A percentile compares a stretch with the other conserved stretches of the same genome.
phyloP scores from a whole-genome alignment of 176 grass and related monocot species.

The Thinopyrum elongatum region DNA sequence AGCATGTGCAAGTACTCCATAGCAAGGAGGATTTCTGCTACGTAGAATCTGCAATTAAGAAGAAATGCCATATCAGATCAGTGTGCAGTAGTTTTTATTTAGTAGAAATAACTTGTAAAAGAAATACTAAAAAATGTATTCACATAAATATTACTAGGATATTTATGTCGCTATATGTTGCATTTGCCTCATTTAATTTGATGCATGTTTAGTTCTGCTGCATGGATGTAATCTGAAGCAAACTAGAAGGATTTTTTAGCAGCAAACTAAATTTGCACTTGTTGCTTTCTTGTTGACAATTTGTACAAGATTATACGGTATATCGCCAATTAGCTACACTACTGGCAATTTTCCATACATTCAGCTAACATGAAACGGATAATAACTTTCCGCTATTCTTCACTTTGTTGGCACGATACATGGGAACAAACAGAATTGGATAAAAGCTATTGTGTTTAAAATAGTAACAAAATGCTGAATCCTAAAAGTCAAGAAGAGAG shows the following conservation, averaged over 20 bases:
- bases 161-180: background rate
- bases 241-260: background rate
- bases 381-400: background rate
- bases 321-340: background rate
- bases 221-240: background rate
- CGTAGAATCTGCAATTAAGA: slow-evolving; percentile 67
- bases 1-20: slow-evolving; percentile 96
- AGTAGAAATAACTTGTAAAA: slow-evolving; percentile 3
- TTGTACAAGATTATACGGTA: background rate
- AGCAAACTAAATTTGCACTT: background rate
- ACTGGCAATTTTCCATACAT: background rate
- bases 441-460: background rate
- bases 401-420: background rate
- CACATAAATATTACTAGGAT: background rate
- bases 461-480: background rate
- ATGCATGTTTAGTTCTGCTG: background rate
- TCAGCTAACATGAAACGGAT: background rate
- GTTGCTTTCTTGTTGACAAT: background rate
- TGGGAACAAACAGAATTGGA: background rate
- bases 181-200: background rate
- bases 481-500: background rate
- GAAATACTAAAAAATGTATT: background rate
- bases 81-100: background rate
- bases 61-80: slow-evolving; percentile 18
- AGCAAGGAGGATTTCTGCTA: slow-evolving; percentile 85